A percentile compares a stretch with the other conserved stretches of the same genome.
Conservation (phyloP, 768 basidiomycete species). For the Daedaleopsis sinensis region DNA sequence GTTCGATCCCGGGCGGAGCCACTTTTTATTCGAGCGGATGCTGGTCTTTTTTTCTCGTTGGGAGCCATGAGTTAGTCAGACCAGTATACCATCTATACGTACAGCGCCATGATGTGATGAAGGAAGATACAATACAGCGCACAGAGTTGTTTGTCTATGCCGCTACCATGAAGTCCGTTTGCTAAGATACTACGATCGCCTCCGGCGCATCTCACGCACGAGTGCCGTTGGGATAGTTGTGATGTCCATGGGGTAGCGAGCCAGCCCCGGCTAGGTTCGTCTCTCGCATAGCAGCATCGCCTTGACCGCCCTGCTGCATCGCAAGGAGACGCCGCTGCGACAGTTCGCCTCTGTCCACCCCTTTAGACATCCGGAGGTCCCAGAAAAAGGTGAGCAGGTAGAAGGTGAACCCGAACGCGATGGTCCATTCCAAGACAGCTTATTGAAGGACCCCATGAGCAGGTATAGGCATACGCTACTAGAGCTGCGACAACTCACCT, state of each 20-base stretch:
- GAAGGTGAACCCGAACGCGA: conserved; percentile 72
- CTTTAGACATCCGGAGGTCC: conserved; percentile 67
- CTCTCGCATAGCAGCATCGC: conserved; percentile 10
- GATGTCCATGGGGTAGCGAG: neutral
- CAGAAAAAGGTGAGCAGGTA: conserved; percentile 74
- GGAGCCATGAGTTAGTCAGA: no score
- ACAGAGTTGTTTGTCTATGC: neutral
- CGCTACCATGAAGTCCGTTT: no score
- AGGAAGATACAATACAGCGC: neutral
- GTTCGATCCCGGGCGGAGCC: conserved; percentile 27
- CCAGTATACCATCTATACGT: no score
- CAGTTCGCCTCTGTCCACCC: conserved; percentile 51
- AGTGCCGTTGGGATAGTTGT: neutral
- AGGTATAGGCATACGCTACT: no score
- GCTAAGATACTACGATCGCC: no score
- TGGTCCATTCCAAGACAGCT: conserved; percentile 77
- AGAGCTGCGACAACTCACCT: conserved; percentile 38
- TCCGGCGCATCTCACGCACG: neutral
- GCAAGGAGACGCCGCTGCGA: conserved; percentile 34
- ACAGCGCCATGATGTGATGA: no score
- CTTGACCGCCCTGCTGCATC: conserved; percentile 23
- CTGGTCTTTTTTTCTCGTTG: neutral
- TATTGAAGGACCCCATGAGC: neutral
- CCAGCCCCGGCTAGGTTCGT: conserved; percentile 9
- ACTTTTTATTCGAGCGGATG: neutral